These are phyloP conservation scores for Russula olivacea DNA, from an alignment of 768 basidiomycete genomes.

Conservation along the genomic window DNA sequence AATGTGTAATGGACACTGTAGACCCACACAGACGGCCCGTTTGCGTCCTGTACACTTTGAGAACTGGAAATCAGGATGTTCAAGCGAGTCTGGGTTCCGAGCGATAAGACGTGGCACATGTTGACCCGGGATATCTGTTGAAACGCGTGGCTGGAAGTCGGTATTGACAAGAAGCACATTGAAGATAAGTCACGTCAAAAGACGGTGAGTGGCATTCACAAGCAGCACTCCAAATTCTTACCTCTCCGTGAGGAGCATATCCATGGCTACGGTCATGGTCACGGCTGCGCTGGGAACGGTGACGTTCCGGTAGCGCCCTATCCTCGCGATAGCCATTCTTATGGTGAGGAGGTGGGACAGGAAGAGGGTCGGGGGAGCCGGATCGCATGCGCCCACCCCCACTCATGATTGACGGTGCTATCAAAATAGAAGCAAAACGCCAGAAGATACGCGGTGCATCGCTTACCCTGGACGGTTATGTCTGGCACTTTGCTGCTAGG, in stretches of 20 bases:
- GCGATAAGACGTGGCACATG: background rate
- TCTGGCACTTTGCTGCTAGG: slow-evolving; percentile 19
- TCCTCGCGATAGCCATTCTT: slow-evolving; percentile 11
- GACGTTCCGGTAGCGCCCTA: slow-evolving; percentile 1
- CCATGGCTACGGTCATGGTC: slow-evolving; percentile 8
- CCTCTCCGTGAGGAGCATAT: slow-evolving; percentile 8
- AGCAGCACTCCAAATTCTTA: background rate
- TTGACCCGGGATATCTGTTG: background rate
- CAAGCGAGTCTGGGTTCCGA: background rate
- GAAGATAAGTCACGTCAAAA: slow-evolving; percentile 1
- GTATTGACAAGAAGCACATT: background rate
- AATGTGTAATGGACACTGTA: background rate
- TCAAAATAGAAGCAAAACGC: background rate
- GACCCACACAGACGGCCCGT: slow-evolving; percentile 38
- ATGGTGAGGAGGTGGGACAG: slow-evolving; percentile 12
- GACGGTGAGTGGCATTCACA: background rate
- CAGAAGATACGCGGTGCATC: background rate
- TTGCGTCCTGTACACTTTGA: slow-evolving; percentile 42
- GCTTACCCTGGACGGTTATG: slow-evolving; percentile 17
- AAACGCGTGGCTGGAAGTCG: background rate
- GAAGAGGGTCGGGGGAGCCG: slow-evolving; percentile 18
- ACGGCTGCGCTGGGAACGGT: slow-evolving; percentile 15
- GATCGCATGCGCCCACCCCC: slow-evolving; percentile 5
- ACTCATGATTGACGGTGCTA: slow-evolving; percentile 17
- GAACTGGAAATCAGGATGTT: slow-evolving; percentile 33